phyloP scores from a whole-genome alignment of 768 basidiomycete species.

The Boletus speciosus region DNA sequence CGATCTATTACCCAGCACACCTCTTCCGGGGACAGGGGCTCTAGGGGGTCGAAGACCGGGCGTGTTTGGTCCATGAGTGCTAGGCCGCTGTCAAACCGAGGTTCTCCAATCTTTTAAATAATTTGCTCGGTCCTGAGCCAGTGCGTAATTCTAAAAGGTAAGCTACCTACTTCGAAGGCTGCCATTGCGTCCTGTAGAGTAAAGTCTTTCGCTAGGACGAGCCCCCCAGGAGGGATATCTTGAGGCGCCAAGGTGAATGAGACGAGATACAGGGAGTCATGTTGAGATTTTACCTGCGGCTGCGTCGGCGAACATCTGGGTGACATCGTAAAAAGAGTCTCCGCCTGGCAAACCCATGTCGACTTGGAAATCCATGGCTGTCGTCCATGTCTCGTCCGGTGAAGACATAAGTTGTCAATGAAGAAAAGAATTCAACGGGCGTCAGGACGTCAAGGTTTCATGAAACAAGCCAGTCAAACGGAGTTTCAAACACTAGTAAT shows the following conservation, averaged over 20 bases:
- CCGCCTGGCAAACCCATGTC: constrained; percentile 46
- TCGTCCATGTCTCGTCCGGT: constrained; percentile 3
- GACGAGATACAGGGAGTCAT: neutral
- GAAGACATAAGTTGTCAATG: neutral
- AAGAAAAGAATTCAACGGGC: neutral
- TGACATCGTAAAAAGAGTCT: constrained; percentile 62
- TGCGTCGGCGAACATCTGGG: constrained; percentile 55
- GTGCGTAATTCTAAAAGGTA: constrained; percentile 1
- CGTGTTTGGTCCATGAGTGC: constrained; percentile 39
- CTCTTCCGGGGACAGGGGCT: constrained; percentile 69
- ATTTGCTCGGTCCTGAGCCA: constrained; percentile 28
- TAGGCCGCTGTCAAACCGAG: constrained; percentile 83
- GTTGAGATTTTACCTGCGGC: constrained; percentile 47
- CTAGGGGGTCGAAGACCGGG: constrained; percentile 59
- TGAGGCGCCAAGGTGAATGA: constrained; percentile 17
- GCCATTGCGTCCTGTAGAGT: constrained; percentile 90
- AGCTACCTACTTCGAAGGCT: constrained; percentile 69
- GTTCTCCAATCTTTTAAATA: constrained; percentile 73
- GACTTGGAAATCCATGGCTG: constrained; percentile 18
- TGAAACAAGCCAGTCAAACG: constrained; percentile 12
- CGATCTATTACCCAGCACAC: constrained; percentile 87
- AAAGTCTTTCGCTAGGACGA: constrained; percentile 68
- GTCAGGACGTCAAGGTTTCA: constrained; percentile 9
- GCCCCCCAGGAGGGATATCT: constrained; percentile 63
- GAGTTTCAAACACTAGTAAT: constrained; percentile 31